Conservation (phyloP, 306 rosid genomes). For the Cucurbita pepo region DNA sequence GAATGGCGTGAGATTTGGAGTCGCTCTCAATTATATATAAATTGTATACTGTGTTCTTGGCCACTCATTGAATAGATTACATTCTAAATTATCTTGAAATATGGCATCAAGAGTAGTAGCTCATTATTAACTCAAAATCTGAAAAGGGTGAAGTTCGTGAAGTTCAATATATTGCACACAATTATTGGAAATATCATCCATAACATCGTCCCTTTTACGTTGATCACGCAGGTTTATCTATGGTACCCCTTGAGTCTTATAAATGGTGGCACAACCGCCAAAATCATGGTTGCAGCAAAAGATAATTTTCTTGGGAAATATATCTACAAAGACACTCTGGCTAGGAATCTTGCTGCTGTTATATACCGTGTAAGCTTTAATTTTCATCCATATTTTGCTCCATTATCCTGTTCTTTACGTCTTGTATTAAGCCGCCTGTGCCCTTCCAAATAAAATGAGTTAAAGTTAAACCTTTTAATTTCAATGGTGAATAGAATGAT, state of each 20-base stretch:
- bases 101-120: not conserved
- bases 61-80: not conserved
- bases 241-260: conserved; percentile 95
- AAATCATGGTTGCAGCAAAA: conserved; percentile 91
- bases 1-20: not conserved
- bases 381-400: not conserved
- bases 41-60: not conserved
- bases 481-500: not conserved
- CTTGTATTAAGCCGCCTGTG: too few relatives aligned
- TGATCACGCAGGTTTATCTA: conserved; percentile 40
- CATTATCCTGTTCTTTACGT: too few relatives aligned
- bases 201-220: not conserved
- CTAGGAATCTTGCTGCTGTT: conserved; percentile 78
- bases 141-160: not conserved
- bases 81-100: not conserved
- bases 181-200: not conserved
- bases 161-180: not conserved
- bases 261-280: conserved; percentile 87
- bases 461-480: not conserved
- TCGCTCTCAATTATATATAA: not conserved
- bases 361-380: conserved; percentile 44
- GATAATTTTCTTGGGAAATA: conserved; percentile 84
- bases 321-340: conserved; percentile 87
- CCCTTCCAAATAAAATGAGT: too few relatives aligned
- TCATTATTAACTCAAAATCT: not conserved